A percentile compares a stretch with the other conserved stretches of the same genome.
Evolutionary conservation across 106 monocot genomes (phyloP).

Genomic region (Apostasia shenzhenica): DNA sequence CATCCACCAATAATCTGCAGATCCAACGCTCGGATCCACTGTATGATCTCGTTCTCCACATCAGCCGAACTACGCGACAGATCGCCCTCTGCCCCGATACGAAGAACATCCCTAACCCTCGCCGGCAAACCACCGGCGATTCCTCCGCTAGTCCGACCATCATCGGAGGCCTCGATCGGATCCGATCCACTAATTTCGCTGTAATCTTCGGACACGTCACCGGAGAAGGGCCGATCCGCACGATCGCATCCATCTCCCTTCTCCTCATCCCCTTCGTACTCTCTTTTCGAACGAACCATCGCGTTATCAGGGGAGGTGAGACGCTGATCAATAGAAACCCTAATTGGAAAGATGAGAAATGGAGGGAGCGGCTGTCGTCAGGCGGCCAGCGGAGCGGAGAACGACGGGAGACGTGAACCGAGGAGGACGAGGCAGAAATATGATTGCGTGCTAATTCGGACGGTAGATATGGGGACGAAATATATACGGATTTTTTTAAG

Average conservation of each 20-base stretch:
- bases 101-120: slow-evolving; percentile 15
- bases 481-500: too few relatives aligned
- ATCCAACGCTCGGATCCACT: slow-evolving; percentile 63
- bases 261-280: slow-evolving; percentile 10
- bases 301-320: neutral
- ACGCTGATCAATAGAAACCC: slow-evolving; percentile 1
- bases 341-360: neutral
- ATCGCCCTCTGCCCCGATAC: slow-evolving; percentile 25
- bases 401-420: too few relatives aligned
- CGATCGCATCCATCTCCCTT: slow-evolving; percentile 17
- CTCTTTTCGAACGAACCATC: slow-evolving; percentile 27
- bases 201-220: slow-evolving; percentile 9
- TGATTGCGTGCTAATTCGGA: too few relatives aligned
- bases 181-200: slow-evolving; percentile 11
- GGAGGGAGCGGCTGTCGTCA: neutral
- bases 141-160: neutral
- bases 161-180: neutral
- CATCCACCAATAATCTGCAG: slow-evolving; percentile 80
- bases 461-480: too few relatives aligned
- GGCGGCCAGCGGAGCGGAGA: neutral
- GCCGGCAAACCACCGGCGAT: slow-evolving; percentile 7
- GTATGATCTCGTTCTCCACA: slow-evolving; percentile 30
- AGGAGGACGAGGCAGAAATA: too few relatives aligned
- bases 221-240: slow-evolving; percentile 4
- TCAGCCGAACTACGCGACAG: slow-evolving; percentile 20